Percentiles rank a stretch among this genome's conserved stretches.
Conservation (phyloP, 306 rosid genomes). For the Dryas octopetala region DNA sequence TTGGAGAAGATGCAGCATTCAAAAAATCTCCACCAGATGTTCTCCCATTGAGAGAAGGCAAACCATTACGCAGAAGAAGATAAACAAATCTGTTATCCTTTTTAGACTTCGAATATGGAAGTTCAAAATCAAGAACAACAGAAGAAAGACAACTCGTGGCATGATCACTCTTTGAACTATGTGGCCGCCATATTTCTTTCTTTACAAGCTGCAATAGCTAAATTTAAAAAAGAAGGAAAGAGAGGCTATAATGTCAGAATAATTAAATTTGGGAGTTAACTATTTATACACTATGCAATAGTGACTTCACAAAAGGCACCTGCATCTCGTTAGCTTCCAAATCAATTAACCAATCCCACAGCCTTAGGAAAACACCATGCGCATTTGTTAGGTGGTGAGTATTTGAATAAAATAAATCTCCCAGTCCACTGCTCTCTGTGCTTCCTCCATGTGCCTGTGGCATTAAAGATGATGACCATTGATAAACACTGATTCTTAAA, state of each 20-base stretch:
- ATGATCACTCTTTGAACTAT: constrained; percentile 39
- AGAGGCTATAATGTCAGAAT: background rate
- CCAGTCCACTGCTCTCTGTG: constrained; percentile 66
- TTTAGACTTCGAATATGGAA: constrained; percentile 39
- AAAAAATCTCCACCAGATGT: constrained; percentile 36
- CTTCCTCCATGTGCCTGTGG: constrained; percentile 77
- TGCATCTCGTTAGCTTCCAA: constrained; percentile 81
- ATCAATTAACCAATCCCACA: constrained; percentile 87
- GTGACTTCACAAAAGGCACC: constrained; percentile 48
- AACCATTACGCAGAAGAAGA: constrained; percentile 53
- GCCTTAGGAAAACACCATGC: constrained; percentile 66
- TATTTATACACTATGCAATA: constrained; percentile 9
- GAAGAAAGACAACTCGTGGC: constrained; percentile 55
- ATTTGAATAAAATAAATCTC: constrained; percentile 58
- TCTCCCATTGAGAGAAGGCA: constrained; percentile 30
- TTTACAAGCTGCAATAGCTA: constrained; percentile 54
- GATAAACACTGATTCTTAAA: background rate
- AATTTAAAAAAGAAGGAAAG: background rate
- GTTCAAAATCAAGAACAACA: constrained; percentile 62
- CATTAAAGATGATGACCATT: constrained; percentile 15
- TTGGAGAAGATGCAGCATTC: constrained; percentile 32
- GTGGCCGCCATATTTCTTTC: constrained; percentile 68
- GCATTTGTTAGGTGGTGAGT: constrained; percentile 59
- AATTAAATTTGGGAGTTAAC: constrained; percentile 15
- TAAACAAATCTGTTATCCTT: constrained; percentile 61